These are phyloP conservation scores for Excoecaria cochinchinensis DNA, from an alignment of 345 rosid species.

Conservation along the genomic window DNA sequence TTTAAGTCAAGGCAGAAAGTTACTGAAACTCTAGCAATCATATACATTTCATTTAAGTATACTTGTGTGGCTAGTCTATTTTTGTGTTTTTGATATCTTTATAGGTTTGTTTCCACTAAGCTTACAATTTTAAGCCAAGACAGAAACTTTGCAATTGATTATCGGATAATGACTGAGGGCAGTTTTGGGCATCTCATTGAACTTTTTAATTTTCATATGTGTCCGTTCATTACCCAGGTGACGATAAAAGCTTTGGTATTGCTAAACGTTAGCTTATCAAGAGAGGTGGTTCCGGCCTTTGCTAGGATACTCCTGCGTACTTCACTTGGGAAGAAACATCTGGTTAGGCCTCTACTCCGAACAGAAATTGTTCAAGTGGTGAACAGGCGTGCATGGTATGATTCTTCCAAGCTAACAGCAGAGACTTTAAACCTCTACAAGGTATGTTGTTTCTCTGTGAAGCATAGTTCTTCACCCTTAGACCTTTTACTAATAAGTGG, in stretches of 20 bases:
- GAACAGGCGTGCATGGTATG: slow-evolving; percentile 93
- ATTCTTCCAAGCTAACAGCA: slow-evolving; percentile 71
- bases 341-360: slow-evolving; percentile 80
- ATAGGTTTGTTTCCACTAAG: neutral
- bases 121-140: neutral
- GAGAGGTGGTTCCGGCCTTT: slow-evolving; percentile 92
- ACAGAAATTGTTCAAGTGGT: slow-evolving; percentile 94
- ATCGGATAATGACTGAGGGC: neutral
- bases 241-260: slow-evolving; percentile 62
- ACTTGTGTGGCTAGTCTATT: neutral
- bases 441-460: slow-evolving; percentile 39
- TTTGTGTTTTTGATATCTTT: neutral
- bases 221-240: slow-evolving; percentile 41
- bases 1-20: neutral
- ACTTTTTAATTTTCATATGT: neutral
- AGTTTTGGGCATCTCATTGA: neutral
- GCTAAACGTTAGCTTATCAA: slow-evolving; percentile 76
- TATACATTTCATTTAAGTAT: neutral
- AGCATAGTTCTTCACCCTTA: neutral
- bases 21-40: neutral
- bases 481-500: neutral
- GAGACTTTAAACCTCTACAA: slow-evolving; percentile 84
- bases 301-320: slow-evolving; percentile 86
- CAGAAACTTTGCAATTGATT: neutral
- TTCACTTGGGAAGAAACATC: slow-evolving; percentile 90